A percentile compares a stretch with the other conserved stretches of the same genome.
phyloP scores from a whole-genome alignment of 2,329 filamentous ascomycete genomes.

The Penicillium psychrosexuale region DNA sequence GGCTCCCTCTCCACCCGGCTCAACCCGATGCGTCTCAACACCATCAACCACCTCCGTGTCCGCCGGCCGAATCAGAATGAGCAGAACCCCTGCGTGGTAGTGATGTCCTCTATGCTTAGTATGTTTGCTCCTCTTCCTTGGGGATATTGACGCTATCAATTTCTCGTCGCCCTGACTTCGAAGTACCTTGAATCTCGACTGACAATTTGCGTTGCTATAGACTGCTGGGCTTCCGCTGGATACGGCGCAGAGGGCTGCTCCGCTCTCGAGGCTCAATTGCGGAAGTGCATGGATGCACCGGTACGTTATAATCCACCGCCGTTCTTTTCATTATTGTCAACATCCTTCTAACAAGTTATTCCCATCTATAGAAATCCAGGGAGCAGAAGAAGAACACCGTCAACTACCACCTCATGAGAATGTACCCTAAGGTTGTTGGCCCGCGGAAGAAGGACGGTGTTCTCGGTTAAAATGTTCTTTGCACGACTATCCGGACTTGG shows the following conservation, averaged over 20 bases:
- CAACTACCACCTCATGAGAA: constrained; percentile 84
- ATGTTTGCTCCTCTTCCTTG: constrained; percentile 28
- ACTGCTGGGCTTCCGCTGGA: constrained; percentile 49
- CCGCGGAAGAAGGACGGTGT: constrained; percentile 61
- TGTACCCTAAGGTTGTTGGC: constrained; percentile 70
- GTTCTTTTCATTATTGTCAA: not conserved
- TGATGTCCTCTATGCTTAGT: constrained; percentile 68
- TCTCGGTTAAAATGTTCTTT: constrained; percentile 29
- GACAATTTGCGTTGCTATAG: constrained; percentile 25
- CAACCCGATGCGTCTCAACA: constrained; percentile 47
- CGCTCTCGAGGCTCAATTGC: constrained; percentile 58
- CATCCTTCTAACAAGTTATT: not conserved
- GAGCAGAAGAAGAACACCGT: constrained; percentile 69
- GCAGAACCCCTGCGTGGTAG: constrained; percentile 61
- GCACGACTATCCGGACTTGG: constrained; percentile 1
- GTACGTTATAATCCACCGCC: constrained; percentile 46
- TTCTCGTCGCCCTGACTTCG: not conserved
- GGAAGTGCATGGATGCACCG: constrained; percentile 75
- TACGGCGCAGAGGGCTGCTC: constrained; percentile 56
- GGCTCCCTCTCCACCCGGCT: constrained; percentile 42
- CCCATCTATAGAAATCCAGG: constrained; percentile 50
- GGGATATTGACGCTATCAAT: not conserved
- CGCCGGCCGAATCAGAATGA: constrained; percentile 61
- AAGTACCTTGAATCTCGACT: constrained; percentile 6
- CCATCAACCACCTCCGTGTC: constrained; percentile 57